Percentiles rank a stretch among this genome's conserved stretches.
phyloP scores from a whole-genome alignment of 441 rosid genomes.

The Biscutella laevigata region DNA sequence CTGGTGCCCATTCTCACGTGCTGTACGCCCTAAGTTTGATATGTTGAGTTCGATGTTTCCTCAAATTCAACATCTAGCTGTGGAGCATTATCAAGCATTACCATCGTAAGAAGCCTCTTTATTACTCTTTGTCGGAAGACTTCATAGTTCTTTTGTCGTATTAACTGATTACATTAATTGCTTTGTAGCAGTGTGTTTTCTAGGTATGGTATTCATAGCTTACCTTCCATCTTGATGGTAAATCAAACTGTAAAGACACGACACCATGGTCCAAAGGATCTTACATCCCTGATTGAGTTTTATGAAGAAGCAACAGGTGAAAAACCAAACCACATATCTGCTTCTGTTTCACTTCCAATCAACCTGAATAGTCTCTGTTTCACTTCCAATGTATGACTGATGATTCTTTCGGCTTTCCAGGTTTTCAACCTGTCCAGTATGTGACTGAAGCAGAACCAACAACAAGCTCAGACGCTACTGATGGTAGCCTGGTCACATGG shows the following conservation, averaged over 20 bases:
- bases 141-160: background rate
- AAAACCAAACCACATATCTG: background rate
- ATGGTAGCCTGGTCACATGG: conserved; percentile 26
- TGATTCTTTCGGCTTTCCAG: background rate
- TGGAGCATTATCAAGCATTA: conserved; percentile 56
- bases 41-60: conserved; percentile 68
- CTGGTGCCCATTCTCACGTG: conserved; percentile 67
- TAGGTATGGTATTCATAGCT: conserved; percentile 65
- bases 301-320: conserved; percentile 62
- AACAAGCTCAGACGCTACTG: background rate
- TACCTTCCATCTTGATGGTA: conserved; percentile 59
- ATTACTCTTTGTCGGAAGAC: background rate
- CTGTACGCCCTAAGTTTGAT: conserved; percentile 39
- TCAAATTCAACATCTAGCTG: conserved; percentile 53
- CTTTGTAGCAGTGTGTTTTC: conserved; percentile 55
- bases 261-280: conserved; percentile 51
- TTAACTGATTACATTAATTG: background rate
- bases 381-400: background rate
- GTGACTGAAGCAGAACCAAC: conserved; percentile 32
- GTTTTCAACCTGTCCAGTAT: conserved; percentile 44
- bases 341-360: background rate
- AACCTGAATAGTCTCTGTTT: background rate
- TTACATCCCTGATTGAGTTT: conserved; percentile 50
- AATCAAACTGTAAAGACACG: conserved; percentile 47
- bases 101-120: conserved; percentile 54